A percentile compares a stretch with the other conserved stretches of the same genome.
phyloP scores from a whole-genome alignment of 257 asterid genomes.

The Lycium barbarum region DNA sequence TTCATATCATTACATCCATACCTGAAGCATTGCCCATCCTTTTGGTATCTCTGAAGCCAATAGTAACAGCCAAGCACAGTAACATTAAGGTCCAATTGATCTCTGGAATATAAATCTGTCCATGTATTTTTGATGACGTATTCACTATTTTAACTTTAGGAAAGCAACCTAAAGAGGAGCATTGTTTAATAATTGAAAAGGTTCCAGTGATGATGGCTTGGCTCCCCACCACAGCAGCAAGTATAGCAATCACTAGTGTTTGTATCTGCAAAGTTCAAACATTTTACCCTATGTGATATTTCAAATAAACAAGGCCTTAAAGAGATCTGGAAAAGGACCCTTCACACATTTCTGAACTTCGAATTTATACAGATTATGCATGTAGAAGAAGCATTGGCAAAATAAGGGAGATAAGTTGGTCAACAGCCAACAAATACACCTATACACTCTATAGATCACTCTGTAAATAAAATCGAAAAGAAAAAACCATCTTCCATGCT shows the following conservation, averaged over 20 bases:
- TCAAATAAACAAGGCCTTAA: not conserved
- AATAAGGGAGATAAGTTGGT: slow-evolving; percentile 12
- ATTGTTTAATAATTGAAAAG: slow-evolving; percentile 87
- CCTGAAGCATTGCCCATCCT: slow-evolving; percentile 65
- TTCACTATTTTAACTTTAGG: too few relatives aligned
- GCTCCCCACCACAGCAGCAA: slow-evolving; percentile 96
- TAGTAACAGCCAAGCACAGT: slow-evolving; percentile 82
- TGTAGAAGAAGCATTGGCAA: slow-evolving; percentile 13
- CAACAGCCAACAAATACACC: slow-evolving; percentile 22
- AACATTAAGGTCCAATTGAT: slow-evolving; percentile 84
- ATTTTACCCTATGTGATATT: slow-evolving; percentile 15
- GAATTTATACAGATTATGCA: not conserved
- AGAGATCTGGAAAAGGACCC: not conserved
- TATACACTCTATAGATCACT: not conserved
- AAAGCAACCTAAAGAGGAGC: slow-evolving; percentile 35
- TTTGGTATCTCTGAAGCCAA: slow-evolving; percentile 65
- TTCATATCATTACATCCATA: slow-evolving; percentile 33
- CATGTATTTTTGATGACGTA: too few relatives aligned
- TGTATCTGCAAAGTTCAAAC: slow-evolving; percentile 58
- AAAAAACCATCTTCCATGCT: not conserved
- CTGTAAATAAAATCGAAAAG: slow-evolving; percentile 22
- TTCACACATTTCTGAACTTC: not conserved
- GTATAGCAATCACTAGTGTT: slow-evolving; percentile 82
- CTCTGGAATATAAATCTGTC: too few relatives aligned
- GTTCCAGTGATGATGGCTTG: slow-evolving; percentile 94